phyloP scores from a whole-genome alignment of 495 filamentous ascomycete genomes.

The Massariosphaeria phaeospora region DNA sequence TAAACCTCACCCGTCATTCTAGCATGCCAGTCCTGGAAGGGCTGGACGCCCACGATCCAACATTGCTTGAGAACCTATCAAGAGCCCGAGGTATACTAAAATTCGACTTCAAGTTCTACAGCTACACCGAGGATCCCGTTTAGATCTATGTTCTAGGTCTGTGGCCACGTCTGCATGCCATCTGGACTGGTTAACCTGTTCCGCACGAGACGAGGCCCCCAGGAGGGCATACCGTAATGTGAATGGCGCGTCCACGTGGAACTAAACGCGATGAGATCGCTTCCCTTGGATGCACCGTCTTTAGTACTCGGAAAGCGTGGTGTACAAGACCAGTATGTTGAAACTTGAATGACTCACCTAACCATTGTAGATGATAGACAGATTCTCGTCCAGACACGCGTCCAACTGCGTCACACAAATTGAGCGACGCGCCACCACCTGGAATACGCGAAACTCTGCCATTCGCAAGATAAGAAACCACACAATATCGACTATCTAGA shows the following conservation, averaged over 20 bases:
- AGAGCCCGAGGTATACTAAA: slow-evolving; percentile 17
- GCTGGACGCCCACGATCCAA: slow-evolving; percentile 5
- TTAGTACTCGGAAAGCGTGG: too few relatives aligned
- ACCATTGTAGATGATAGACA: too few relatives aligned
- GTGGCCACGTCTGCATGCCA: slow-evolving; percentile 29
- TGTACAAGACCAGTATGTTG: too few relatives aligned
- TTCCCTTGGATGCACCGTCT: slow-evolving; percentile 28
- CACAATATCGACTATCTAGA: too few relatives aligned
- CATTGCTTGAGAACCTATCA: slow-evolving; percentile 27
- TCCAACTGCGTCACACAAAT: too few relatives aligned
- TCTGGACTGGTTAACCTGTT: slow-evolving; percentile 22
- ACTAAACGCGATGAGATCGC: slow-evolving; percentile 22
- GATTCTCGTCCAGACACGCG: too few relatives aligned
- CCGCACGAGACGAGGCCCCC: slow-evolving; percentile 16
- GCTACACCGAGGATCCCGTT: slow-evolving; percentile 26
- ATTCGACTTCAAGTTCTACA: slow-evolving; percentile 28
- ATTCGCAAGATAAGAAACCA: slow-evolving; percentile 24
- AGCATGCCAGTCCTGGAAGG: slow-evolving; percentile 29
- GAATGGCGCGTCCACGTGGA: slow-evolving; percentile 24
- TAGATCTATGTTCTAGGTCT: slow-evolving; percentile 29
- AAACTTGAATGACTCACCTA: too few relatives aligned
- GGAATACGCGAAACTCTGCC: slow-evolving; percentile 21
- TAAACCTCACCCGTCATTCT: slow-evolving; percentile 5
- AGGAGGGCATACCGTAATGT: slow-evolving; percentile 25
- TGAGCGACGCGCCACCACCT: too few relatives aligned